These are phyloP conservation scores for Psilocybe azurescens DNA, from an alignment of 768 basidiomycete species.

Conservation along the genomic window DNA sequence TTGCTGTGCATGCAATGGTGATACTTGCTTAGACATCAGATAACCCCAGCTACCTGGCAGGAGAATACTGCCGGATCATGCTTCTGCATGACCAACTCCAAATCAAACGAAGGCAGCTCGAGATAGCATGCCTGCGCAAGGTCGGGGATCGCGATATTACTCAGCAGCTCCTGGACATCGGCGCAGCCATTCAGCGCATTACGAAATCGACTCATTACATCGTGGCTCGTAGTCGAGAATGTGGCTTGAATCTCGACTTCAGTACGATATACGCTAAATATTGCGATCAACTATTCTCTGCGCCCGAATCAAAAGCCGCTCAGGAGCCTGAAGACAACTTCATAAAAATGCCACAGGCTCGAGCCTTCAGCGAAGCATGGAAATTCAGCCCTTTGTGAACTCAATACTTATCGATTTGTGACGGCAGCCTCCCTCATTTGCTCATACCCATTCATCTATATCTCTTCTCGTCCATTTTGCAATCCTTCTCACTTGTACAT, in stretches of 20 bases:
- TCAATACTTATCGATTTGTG: not conserved
- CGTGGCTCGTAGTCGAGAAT: not conserved
- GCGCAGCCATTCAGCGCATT: not conserved
- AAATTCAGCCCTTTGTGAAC: not conserved
- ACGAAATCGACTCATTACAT: not conserved
- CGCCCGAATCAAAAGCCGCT: not conserved
- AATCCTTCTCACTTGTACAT: no score
- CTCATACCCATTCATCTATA: no score
- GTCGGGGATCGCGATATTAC: not conserved
- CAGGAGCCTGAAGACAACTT: not conserved
- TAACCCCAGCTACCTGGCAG: not conserved
- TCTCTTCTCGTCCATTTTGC: no score
- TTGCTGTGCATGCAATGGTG: not conserved
- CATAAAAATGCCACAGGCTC: constrained; percentile 6
- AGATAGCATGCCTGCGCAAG: not conserved
- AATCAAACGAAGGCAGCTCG: not conserved
- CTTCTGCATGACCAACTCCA: not conserved
- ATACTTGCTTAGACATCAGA: not conserved
- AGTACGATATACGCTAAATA: not conserved
- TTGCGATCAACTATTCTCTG: not conserved
- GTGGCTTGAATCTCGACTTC: not conserved
- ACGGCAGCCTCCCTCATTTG: no score
- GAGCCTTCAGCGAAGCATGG: constrained; percentile 2
- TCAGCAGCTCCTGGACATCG: not conserved
- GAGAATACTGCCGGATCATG: constrained; percentile 3